phyloP scores from a whole-genome alignment of 805 yeast species.

The Suhomyces xylopsoci region DNA sequence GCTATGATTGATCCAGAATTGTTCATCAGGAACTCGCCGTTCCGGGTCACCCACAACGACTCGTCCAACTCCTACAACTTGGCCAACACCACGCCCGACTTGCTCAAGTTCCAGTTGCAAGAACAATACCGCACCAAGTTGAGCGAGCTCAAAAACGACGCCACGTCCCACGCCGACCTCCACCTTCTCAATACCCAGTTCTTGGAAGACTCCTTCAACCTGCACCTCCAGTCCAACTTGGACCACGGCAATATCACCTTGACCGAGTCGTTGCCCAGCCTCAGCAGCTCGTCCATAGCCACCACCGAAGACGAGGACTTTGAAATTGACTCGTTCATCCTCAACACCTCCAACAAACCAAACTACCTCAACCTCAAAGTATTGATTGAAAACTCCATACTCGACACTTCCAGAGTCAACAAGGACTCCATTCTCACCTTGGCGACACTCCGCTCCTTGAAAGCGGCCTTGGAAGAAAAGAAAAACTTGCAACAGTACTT shows the following conservation, averaged over 20 bases:
- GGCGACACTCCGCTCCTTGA: slow-evolving; percentile 24
- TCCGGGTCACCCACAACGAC: slow-evolving; percentile 26
- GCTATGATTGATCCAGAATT: slow-evolving; percentile 37
- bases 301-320: slow-evolving; percentile 17
- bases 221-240: slow-evolving; percentile 30
- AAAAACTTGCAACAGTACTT: slow-evolving; percentile 30
- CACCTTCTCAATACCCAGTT: slow-evolving; percentile 18
- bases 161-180: slow-evolving; percentile 1
- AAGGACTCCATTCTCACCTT: slow-evolving; percentile 34
- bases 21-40: slow-evolving; percentile 37
- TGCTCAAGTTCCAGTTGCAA: slow-evolving; percentile 42
- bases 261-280: slow-evolving; percentile 10
- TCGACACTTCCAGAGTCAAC: slow-evolving; percentile 35
- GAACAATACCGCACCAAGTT: slow-evolving; percentile 33
- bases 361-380: slow-evolving; percentile 40
- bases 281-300: slow-evolving; percentile 16
- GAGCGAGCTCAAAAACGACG: slow-evolving; percentile 9
- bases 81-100: slow-evolving; percentile 40
- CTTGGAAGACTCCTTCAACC: slow-evolving; percentile 30
- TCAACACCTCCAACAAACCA: slow-evolving; percentile 15
- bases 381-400: slow-evolving; percentile 44
- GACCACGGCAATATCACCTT: slow-evolving; percentile 23
- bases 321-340: slow-evolving; percentile 16
- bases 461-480: slow-evolving; percentile 27
- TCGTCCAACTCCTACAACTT: slow-evolving; percentile 27